Evolutionary conservation across 2,329 filamentous ascomycete genomes (phyloP).

Genomic region (Furcasterigmium furcatum): DNA sequence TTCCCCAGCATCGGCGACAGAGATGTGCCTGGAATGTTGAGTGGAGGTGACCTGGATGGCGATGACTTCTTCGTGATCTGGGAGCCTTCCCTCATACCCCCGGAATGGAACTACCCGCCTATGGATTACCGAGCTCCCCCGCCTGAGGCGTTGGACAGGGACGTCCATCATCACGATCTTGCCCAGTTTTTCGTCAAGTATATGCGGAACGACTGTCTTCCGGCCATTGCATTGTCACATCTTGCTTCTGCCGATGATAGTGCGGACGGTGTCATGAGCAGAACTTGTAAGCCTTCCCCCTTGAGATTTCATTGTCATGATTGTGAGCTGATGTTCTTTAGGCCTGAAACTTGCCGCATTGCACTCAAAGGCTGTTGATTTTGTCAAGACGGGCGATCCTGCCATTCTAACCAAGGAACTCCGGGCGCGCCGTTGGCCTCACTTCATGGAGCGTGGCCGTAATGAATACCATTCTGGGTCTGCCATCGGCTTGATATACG

Average conservation of each 20-base stretch:
- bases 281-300: conserved; percentile 53
- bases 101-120: conserved; percentile 66
- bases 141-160: conserved; percentile 51
- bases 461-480: conserved; percentile 63
- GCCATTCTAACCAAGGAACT: conserved; percentile 64
- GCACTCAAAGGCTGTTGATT: conserved; percentile 92
- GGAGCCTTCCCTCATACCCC: conserved; percentile 72
- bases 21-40: conserved; percentile 90
- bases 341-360: conserved; percentile 69
- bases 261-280: conserved; percentile 59
- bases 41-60: conserved; percentile 91
- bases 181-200: conserved; percentile 85
- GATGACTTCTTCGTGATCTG: conserved; percentile 96
- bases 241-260: conserved; percentile 70
- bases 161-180: conserved; percentile 71
- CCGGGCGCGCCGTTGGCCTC: conserved; percentile 66
- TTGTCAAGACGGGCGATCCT: conserved; percentile 81
- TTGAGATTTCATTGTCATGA: not conserved
- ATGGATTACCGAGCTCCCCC: conserved; percentile 71
- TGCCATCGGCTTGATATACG: conserved; percentile 79
- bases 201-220: conserved; percentile 85
- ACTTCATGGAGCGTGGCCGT: conserved; percentile 66
- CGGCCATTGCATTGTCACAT: conserved; percentile 78
- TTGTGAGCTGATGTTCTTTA: conserved; percentile 23
- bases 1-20: conserved; percentile 80